These are phyloP conservation scores for Ophiostoma tasmaniense DNA, from an alignment of 2,329 filamentous ascomycete genomes.

Conservation along the genomic window DNA sequence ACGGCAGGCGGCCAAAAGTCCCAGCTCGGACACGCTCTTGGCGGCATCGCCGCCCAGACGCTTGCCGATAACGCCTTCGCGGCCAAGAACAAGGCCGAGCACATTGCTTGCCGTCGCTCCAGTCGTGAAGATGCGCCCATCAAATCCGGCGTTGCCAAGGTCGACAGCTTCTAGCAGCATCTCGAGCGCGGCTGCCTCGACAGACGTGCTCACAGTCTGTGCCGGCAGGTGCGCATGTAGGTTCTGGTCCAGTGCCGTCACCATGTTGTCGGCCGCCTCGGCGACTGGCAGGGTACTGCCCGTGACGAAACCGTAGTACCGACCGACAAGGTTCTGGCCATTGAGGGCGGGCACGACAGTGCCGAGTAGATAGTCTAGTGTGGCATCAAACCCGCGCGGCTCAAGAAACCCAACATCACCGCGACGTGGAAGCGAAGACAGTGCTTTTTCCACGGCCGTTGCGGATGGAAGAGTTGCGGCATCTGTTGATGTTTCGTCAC, in stretches of 20 bases:
- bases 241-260: conserved; percentile 74
- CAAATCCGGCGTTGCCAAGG: conserved; percentile 50
- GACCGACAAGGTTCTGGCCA: conserved; percentile 52
- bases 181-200: conserved; percentile 64
- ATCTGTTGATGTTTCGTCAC: background rate
- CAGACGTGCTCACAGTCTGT: conserved; percentile 65
- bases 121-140: conserved; percentile 45
- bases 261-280: conserved; percentile 74
- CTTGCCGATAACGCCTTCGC: conserved; percentile 52
- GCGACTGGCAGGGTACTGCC: conserved; percentile 74
- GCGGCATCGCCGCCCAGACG: background rate
- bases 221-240: conserved; percentile 70
- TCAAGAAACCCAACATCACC: conserved; percentile 27
- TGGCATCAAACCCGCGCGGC: conserved; percentile 26
- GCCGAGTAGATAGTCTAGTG: conserved; percentile 36
- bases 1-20: conserved; percentile 58
- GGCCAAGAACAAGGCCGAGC: conserved; percentile 57
- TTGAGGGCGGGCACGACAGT: conserved; percentile 55
- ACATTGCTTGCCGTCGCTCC: conserved; percentile 71
- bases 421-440: conserved; percentile 33
- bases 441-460: conserved; percentile 28
- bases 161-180: conserved; percentile 61
- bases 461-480: conserved; percentile 40
- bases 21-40: conserved; percentile 53
- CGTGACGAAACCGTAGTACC: conserved; percentile 85